Conservation (phyloP, 2,329 filamentous ascomycete genomes). For the Calycina marina region DNA sequence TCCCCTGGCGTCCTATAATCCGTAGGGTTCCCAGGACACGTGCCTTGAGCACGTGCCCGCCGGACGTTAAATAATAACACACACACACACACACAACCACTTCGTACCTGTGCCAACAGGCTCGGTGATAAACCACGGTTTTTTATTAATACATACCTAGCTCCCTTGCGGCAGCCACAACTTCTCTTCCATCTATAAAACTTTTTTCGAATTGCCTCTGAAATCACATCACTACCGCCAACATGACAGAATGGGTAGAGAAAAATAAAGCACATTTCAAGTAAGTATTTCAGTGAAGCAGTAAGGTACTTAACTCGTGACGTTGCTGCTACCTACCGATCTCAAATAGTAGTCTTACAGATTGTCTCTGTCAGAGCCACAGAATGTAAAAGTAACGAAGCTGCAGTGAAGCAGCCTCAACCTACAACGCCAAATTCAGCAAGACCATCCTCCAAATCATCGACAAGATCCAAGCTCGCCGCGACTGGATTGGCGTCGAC, state of each 20-base stretch:
- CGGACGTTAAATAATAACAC: no score
- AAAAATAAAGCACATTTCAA: conserved; percentile 24
- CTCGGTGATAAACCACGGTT: no score
- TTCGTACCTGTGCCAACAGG: no score
- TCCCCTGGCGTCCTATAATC: no score
- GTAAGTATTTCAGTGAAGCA: conserved; percentile 15
- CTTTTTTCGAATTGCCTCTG: no score
- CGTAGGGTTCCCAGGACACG: no score
- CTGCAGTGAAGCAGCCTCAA: conserved; percentile 32
- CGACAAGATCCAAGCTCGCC: conserved; percentile 34
- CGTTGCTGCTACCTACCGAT: background rate
- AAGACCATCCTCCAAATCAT: conserved; percentile 39
- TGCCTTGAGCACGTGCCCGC: no score
- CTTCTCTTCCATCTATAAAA: no score
- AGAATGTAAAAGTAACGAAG: background rate
- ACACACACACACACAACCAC: no score
- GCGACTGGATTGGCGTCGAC: conserved; percentile 47
- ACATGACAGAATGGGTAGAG: conserved; percentile 20
- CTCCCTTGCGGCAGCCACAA: no score
- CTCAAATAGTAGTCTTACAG: background rate
- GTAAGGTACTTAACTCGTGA: background rate
- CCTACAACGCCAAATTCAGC: conserved; percentile 42
- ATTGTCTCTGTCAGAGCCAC: background rate
- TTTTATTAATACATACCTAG: no score
- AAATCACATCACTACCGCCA: no score